A percentile compares a stretch with the other conserved stretches of the same genome.
These are phyloP conservation scores for Magnolia sinica DNA, from an alignment of 164 flowering plant genomes.

Conservation along the genomic window DNA sequence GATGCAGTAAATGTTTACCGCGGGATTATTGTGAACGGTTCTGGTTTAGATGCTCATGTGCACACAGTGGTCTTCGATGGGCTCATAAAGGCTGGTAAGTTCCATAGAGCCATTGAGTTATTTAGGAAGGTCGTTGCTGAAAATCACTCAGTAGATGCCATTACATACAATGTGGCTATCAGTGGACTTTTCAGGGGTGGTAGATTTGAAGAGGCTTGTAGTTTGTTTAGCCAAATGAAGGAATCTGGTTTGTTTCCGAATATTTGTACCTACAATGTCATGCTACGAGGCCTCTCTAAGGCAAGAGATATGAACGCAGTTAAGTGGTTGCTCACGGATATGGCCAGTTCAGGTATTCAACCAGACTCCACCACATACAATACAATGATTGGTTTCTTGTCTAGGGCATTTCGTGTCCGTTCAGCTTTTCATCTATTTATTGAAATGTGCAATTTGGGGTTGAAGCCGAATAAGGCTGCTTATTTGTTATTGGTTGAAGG, in stretches of 20 bases:
- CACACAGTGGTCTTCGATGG: slow-evolving; percentile 45
- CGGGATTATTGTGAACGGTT: slow-evolving; percentile 33
- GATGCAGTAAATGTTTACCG: slow-evolving; percentile 48
- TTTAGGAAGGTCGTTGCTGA: slow-evolving; percentile 35
- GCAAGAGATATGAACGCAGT: slow-evolving; percentile 35
- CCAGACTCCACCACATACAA: slow-evolving; percentile 17
- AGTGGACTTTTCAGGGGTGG: slow-evolving; percentile 45
- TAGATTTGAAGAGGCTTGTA: slow-evolving; percentile 39
- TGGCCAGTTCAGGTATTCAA: slow-evolving; percentile 32
- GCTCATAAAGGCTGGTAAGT: slow-evolving; percentile 43
- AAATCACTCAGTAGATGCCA: slow-evolving; percentile 45
- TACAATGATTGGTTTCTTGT: slow-evolving; percentile 26
- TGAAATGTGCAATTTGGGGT: slow-evolving; percentile 29
- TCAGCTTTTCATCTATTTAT: slow-evolving; percentile 23
- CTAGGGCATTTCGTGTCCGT: slow-evolving; percentile 12
- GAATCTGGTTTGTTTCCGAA: slow-evolving; percentile 45
- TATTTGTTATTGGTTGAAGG: slow-evolving; percentile 11
- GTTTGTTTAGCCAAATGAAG: slow-evolving; percentile 50
- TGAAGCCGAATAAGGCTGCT: slow-evolving; percentile 29
- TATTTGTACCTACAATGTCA: slow-evolving; percentile 32
- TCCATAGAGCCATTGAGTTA: slow-evolving; percentile 35
- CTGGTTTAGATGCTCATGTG: slow-evolving; percentile 47
- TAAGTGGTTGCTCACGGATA: slow-evolving; percentile 30
- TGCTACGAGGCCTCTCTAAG: slow-evolving; percentile 42
- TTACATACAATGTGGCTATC: slow-evolving; percentile 49